Base-by-base conservation (phyloP, 2,329 filamentous ascomycete genomes). In the Trichothecium roseum region DNA sequence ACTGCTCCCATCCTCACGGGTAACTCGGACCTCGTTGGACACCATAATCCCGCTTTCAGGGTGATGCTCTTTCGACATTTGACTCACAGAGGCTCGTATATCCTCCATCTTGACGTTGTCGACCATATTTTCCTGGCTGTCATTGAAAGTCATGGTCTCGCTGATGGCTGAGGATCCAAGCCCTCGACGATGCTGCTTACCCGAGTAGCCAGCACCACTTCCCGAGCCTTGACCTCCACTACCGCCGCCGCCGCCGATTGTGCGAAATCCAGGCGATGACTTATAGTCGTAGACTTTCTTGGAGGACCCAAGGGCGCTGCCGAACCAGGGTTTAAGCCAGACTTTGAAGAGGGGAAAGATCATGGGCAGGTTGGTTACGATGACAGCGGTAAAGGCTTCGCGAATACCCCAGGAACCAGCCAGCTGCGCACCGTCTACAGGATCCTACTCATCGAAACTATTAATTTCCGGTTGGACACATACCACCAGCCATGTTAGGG, bases 321-420 rank as follows among this genome's bases (percentile, higher is more conserved):
- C 27, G 26, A 40, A 30, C 31, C 16, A 32, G 31, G 18, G 34
- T 14, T 24, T 29, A 16, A 65, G 48, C 54, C 59, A 62, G 30
- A 40, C 45, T 42, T 61, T 60, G 36, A 69, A 38, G 2, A 68
- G 50, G 7, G 66, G 62, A 49, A 67, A 66, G 36, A 68, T 52
- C 52, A 65, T 58, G 4, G 58, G 61, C 3, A 64, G 48, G 43
- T 65, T 65, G 7, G 61, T 64, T 1, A 58, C 63, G 31, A 63
- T 48, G 26, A 63, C 52, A 4, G 63, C 62, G 17, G 64, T 57
- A 32, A 66, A 66, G 5, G 60, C 59, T 32, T 66, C 63, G 8
- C 62, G 56, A 6, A 59, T 53, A 5, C 56, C 61, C 62, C 61
- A 66, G 2, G 54, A 56, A 3, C 59, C 61, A 6, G 62, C 59